A percentile compares a stretch with the other conserved stretches of the same genome.
Evolutionary conservation across 495 filamentous ascomycete species (phyloP).

Genomic region (Aspergillus taichungensis): DNA sequence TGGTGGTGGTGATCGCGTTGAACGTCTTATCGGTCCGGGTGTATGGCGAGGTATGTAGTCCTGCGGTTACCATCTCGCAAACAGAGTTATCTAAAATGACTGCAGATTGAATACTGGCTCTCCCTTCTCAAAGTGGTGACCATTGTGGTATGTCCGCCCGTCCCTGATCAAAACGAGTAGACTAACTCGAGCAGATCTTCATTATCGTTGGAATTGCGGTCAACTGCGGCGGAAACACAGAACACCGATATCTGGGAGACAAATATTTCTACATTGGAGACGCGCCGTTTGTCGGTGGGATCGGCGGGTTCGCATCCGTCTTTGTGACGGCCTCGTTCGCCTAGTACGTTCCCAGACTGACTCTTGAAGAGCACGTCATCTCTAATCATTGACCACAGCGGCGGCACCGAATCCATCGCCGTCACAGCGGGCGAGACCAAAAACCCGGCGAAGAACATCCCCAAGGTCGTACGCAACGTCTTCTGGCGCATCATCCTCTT

Average conservation of each 20-base stretch:
- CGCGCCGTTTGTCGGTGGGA: constrained; percentile 46
- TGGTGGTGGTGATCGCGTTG: constrained; percentile 37
- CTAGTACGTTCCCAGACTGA: no score
- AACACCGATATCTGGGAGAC: constrained; percentile 37
- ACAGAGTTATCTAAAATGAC: background rate
- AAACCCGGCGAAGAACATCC: constrained; percentile 37
- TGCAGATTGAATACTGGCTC: constrained; percentile 46
- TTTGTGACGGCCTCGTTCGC: constrained; percentile 46
- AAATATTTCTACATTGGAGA: constrained; percentile 37
- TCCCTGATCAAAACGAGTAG: background rate
- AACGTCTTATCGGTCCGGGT: constrained; percentile 44
- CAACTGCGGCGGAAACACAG: constrained; percentile 41
- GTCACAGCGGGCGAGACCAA: constrained; percentile 48
- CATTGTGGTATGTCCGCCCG: constrained; percentile 34
- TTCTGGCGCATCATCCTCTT: constrained; percentile 47
- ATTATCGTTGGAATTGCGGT: constrained; percentile 44
- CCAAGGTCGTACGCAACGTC: constrained; percentile 43
- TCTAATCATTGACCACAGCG: no score
- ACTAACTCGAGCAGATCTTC: constrained; percentile 31
- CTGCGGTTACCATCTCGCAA: background rate
- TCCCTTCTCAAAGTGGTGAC: constrained; percentile 48
- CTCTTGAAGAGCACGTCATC: no score
- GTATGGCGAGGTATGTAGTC: constrained; percentile 42
- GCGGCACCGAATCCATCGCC: constrained; percentile 49
- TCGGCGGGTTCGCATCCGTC: constrained; percentile 44